These are phyloP conservation scores for Ramaria sp. DNA, from an alignment of 768 basidiomycete species.

Conservation along the genomic window DNA sequence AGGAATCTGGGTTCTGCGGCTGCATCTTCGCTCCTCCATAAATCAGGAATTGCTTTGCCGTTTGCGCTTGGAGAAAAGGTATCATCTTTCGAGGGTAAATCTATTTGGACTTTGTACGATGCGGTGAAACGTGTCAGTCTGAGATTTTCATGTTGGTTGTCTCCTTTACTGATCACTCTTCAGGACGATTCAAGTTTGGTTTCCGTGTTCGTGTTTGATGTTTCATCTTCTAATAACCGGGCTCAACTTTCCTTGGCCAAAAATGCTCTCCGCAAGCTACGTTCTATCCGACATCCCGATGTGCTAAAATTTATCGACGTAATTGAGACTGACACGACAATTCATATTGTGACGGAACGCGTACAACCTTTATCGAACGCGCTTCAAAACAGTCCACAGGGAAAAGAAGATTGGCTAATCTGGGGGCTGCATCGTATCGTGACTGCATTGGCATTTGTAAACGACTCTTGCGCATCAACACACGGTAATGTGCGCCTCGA, in stretches of 20 bases:
- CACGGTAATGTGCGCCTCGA: conserved; percentile 71
- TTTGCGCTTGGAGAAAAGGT: conserved; percentile 76
- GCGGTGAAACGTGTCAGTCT: conserved; percentile 73
- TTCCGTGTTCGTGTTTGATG: conserved; percentile 90
- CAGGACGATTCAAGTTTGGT: conserved; percentile 84
- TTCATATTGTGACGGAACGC: conserved; percentile 93
- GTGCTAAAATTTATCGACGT: conserved; percentile 93
- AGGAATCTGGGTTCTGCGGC: conserved; percentile 76
- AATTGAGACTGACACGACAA: conserved; percentile 74
- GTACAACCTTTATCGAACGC: conserved; percentile 62
- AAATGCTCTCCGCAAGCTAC: conserved; percentile 83
- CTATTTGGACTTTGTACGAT: conserved; percentile 80
- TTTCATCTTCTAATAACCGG: conserved; percentile 45
- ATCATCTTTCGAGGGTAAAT: conserved; percentile 47
- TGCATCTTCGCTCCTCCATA: conserved; percentile 83
- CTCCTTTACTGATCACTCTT: not conserved
- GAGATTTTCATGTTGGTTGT: not conserved
- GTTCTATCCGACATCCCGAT: conserved; percentile 90
- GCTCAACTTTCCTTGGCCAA: conserved; percentile 65
- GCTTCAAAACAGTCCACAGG: conserved; percentile 46
- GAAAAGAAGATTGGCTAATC: conserved; percentile 77
- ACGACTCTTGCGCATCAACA: conserved; percentile 70
- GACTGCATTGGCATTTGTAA: conserved; percentile 83
- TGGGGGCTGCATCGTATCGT: conserved; percentile 92
- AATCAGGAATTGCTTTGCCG: conserved; percentile 83